Evolutionary conservation across 108 stramenopile genomes (phyloP).

Genomic region (Cylindrotheca fusiformis): DNA sequence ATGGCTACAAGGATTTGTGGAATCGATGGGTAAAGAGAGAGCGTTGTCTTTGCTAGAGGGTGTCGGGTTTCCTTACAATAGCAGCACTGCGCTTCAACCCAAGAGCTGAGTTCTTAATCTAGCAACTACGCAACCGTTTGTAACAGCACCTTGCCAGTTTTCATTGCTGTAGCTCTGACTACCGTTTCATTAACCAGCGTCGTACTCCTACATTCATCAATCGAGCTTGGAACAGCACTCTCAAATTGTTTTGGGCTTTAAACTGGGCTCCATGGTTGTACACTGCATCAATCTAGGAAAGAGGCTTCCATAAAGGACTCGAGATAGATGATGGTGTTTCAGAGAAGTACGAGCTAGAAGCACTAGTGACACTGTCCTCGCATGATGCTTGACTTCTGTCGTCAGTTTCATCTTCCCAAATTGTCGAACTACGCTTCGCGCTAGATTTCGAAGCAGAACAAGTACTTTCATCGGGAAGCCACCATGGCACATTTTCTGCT

Average conservation of each 20-base stretch:
- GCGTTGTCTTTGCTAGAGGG: neutral
- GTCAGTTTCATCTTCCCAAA: neutral
- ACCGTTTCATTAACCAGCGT: too few species aligned
- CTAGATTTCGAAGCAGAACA: neutral
- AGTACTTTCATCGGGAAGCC: neutral
- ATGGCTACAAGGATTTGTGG: conserved; percentile 40
- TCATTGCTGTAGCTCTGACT: too few species aligned
- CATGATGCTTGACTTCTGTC: neutral
- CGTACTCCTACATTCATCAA: too few species aligned
- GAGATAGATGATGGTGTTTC: neutral
- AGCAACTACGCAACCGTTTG: neutral
- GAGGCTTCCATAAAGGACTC: neutral
- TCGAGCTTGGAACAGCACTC: too few species aligned
- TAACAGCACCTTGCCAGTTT: too few species aligned
- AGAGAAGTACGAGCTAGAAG: neutral
- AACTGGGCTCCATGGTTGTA: neutral
- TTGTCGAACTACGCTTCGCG: neutral
- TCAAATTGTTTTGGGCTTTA: neutral
- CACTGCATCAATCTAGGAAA: neutral
- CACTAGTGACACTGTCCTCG: neutral
- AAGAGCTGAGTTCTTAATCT: neutral
- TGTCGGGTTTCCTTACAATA: neutral
- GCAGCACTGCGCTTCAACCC: neutral
- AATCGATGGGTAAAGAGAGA: neutral
- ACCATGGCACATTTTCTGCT: neutral